Base-by-base conservation (phyloP, 345 rosid species). In the Salix purpurea region DNA sequence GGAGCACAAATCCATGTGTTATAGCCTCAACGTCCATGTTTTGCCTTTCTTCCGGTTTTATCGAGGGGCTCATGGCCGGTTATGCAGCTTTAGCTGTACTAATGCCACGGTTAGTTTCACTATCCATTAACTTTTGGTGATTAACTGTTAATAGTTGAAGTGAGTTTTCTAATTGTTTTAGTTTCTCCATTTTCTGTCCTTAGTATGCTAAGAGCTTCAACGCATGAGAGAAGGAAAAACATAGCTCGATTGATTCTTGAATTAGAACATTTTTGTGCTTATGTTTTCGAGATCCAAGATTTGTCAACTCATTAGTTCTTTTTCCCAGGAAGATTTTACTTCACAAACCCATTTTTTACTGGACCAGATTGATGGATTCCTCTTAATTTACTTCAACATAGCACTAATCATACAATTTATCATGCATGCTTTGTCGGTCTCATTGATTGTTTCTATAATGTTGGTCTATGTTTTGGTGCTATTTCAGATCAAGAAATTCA, bases 1-100 rank as follows among this genome's bases (percentile, higher is more conserved):
- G 87, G 97, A 92, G 73, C 98, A 90, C 36, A 96, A 89, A 81
- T 93, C 99, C 72, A 93, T 96, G 99, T 93, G 97, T 77, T 91
- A 91, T 54, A 93, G 96, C 79, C 96, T 96, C 44, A 90, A 91
- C 77, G 97, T 96, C 30, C 98, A 96, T 65, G 98, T 93, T 23
- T 86, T 96, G 26, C 98, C 97, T 0, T 96, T 96, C 84, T 96
- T 96, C 80, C 83, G 98, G 61, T 89, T 96, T 69, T 96, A 92
- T 78, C 78, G 98, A 46, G 97, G 98, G 10, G 88, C 97, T 81
- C 91, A 91, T 5, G 98, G 99, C 69, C 96, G 96, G 67, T 71
- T 96, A 50, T 93, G 98, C 81, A 92, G 98, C 84, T 96, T 93
- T 80, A 96, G 99, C 87, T 93, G 97, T 77, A 93, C 99, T 44